Base-by-base conservation (phyloP, 2,329 filamentous ascomycete species). In the Curvularia verruculosa region DNA sequence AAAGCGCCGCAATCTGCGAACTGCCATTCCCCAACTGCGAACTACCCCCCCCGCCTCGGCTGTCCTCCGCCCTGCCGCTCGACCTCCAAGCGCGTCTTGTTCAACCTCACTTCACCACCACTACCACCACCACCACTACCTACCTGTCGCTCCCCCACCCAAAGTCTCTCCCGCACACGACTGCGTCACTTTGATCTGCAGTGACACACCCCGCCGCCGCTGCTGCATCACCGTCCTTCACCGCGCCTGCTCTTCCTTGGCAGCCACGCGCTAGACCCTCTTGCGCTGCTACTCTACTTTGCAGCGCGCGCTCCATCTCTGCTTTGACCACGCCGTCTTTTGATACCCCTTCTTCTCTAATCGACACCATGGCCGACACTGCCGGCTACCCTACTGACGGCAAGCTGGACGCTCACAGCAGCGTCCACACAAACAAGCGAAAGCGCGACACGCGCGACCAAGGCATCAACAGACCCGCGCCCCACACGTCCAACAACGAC, bases 371-470 rank as follows among this genome's bases (percentile, higher is more conserved):
- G 74, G 73, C 74, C 47, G 74, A 77, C 49, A 75, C 72, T 56
- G 74, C 75, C 61, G 72, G 72, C 50, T 77, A 77, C 52, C 72
- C 71, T 36, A 70, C 74, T 55, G 67, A 75, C 54, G 62, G 68
- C 56, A 77, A 76, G 63, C 60, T 76, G 59, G 67, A 70, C 49
- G 54, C 67, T 10, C 70, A 73, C 61, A 70, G 71, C 60, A 69
- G 67, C 52, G 60, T 65, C 24, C 56, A 73, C 52, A 68, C 68
- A 49, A 78, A 77, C 65, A 82, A 82, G 68, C 74, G 80, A 51
- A 82, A 82, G 73, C 79, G 80, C 55, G 78, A 80, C 48, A 71
- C 77, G 28, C 75, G 78, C 56, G 80, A 82, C 49, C 71, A 78
- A 72, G 74, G 77, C 65, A 60, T 70, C 56, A 67, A 69, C 34